Evolutionary conservation across 108 stramenopile species (phyloP).

Genomic region (Tribonema minus): DNA sequence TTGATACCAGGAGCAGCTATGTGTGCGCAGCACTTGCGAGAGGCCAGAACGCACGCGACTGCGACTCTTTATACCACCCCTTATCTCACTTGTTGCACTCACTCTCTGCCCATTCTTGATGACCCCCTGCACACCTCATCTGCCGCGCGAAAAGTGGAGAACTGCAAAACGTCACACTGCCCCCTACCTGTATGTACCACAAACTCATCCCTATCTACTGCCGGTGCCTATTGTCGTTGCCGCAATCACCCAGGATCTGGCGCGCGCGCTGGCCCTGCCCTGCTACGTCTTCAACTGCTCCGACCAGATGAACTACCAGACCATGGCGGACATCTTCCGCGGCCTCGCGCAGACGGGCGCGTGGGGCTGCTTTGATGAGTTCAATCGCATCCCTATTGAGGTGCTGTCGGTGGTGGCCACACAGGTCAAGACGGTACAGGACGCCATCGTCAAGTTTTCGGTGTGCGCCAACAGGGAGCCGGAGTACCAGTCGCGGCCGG

Average conservation of each 20-base stretch:
- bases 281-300: slow-evolving; percentile 57
- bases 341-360: slow-evolving; percentile 65
- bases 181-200: too few relatives aligned
- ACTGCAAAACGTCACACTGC: too few relatives aligned
- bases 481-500: slow-evolving; percentile 70
- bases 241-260: slow-evolving; percentile 68
- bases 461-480: slow-evolving; percentile 31
- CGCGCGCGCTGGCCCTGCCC: slow-evolving; percentile 30
- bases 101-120: too few relatives aligned
- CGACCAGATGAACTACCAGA: slow-evolving; percentile 64
- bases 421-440: slow-evolving; percentile 67
- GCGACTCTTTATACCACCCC: too few relatives aligned
- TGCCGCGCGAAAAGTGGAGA: too few relatives aligned
- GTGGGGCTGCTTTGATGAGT: slow-evolving; percentile 72
- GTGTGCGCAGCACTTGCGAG: too few relatives aligned
- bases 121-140: too few relatives aligned
- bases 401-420: slow-evolving; percentile 67
- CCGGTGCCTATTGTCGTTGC: too few relatives aligned
- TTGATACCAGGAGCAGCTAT: too few relatives aligned
- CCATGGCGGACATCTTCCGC: slow-evolving; percentile 67
- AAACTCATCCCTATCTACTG: too few relatives aligned
- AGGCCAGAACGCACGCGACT: too few relatives aligned
- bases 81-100: too few relatives aligned
- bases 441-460: slow-evolving; percentile 55
- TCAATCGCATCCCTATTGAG: slow-evolving; percentile 67